Evolutionary conservation across 1,284 basidiomycete species (phyloP), one percentile per base, ranked within the genome.

Genomic region (Caloboletus firmus): DNA sequence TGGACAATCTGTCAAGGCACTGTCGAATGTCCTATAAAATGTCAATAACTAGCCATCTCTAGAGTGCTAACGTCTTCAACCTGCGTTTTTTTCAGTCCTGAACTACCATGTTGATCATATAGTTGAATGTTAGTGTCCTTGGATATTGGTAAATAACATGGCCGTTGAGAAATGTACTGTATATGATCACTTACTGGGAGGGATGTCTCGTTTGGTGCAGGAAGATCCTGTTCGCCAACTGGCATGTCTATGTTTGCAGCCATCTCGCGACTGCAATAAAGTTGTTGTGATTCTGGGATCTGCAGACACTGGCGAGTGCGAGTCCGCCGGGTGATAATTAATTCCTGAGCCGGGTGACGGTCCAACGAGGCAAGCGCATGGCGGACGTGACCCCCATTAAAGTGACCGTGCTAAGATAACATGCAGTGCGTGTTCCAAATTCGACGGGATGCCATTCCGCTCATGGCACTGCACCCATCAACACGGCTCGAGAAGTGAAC

Each of bases 1-100:
- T 66, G 36, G 30, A 36, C 43, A 65, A 22, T 34, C 49, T 64
- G 32, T 30, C 22, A 17, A 51, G 53, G 20, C 34, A n/a, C 22
- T 13, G 51, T 48, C 36, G 64, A 35, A 32, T 22, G 48, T 54
- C 52, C 63, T 65, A 47, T 28, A 8, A 24, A 32, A 11, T 12
- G 37, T 67, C 37, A 58, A 41, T 28, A 28, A 49, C 5, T 11
- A 40, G 26, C 5, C 18, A 36, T 17, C 17, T 15, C 43, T 36
- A 44, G n/a, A 43, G 24, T 30, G 13, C 32, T 7, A 13, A 52
- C 9, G 35, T 26, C 22, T 45, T 48, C 43, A 49, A 46, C 54
- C 51, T 51, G 53, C 37, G 37, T 34, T 41, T 42, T 45, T 49
- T 40, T 44, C 40, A 15, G 46, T 30, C 28, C 45, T 26, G 31